Evolutionary conservation across 2,329 filamentous ascomycete genomes (phyloP), one percentile per base, ranked within the genome.

Genomic region (Ophiocordyceps camponoti-leonardi): DNA sequence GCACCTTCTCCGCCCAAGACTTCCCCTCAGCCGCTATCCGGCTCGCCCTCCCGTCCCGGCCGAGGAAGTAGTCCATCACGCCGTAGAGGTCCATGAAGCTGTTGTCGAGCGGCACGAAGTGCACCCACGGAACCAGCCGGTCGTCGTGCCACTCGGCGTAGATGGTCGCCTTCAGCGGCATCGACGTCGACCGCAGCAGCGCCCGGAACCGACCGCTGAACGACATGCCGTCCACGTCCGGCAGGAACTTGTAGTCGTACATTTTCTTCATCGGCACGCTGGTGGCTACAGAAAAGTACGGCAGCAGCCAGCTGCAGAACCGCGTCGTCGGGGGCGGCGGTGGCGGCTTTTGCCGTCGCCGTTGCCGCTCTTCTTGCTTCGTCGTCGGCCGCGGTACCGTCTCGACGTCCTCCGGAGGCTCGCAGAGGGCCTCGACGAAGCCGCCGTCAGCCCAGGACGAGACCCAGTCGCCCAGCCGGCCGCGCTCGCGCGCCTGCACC

Each of bases 121-220:
- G 83, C 50, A 73, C 65, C 82, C 82, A 87, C 0, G 80, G 74
- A 13, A 76, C 62, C 0, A 86, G 66, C 7, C 82, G 69, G 41
- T 74, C 71, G 56, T 86, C 81, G 56, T 86, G 81, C 83, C 83
- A 86, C 58, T 86, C 83, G 8, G 73, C 65, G 57, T 82, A 86
- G 41, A 86, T 69, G 3, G 81, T 85, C 12, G 77, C 72, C 61
- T 86, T 86, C 56, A 86, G 72, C 1, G 79, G 77, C 33, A 83
- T 59, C 42, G 73, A 79, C 1, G 73, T 81, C 31, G 73, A 80
- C 22, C 70, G 67, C 11, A 86, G 63, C 51, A 85, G 80, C 0
- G 68, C 71, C 41, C 73, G 69, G 60, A 74, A 82, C n/a, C 77
- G 69, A 4, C 73, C 77, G 46, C 69, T 75, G 54, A 78, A 79